Conservation (phyloP, 352 stramenopile species). For the Aphanomyces stellatus region DNA sequence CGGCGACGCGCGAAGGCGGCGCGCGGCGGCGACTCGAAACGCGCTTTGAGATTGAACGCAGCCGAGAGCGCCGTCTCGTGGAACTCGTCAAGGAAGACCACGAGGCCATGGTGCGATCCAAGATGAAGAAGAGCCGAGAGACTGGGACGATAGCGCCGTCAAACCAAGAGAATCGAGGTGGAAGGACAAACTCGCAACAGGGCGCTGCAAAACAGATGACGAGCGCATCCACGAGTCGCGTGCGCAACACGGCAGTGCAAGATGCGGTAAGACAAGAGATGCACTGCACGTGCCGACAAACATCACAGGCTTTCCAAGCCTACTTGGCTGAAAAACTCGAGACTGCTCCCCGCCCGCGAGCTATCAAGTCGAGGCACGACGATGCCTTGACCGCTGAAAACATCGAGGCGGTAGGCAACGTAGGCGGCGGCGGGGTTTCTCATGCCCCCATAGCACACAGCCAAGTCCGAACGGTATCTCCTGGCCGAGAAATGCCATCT, state of each 20-base stretch:
- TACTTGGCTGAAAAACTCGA: background rate
- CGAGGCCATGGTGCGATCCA: background rate
- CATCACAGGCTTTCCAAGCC: no score
- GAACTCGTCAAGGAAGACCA: constrained; percentile 1
- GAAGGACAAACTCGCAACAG: no score
- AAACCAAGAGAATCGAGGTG: no score
- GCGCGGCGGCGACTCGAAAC: background rate
- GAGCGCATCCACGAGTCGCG: no score
- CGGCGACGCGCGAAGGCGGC: background rate
- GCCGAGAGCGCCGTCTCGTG: background rate
- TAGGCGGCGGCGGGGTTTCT: no score
- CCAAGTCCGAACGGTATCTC: constrained; percentile 36
- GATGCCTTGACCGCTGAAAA: background rate
- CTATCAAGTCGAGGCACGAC: background rate
- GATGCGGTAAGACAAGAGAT: no score
- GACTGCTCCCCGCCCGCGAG: background rate
- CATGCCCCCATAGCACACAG: background rate
- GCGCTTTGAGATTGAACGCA: background rate
- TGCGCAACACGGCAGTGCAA: no score
- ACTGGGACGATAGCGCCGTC: no score
- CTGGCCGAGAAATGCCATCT: constrained; percentile 42
- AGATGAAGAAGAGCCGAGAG: no score
- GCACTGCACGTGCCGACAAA: no score
- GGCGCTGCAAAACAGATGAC: background rate
- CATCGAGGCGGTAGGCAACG: background rate